Conservation (phyloP, 1,139 yeast genomes). For the Blastobotrys aristatus region DNA sequence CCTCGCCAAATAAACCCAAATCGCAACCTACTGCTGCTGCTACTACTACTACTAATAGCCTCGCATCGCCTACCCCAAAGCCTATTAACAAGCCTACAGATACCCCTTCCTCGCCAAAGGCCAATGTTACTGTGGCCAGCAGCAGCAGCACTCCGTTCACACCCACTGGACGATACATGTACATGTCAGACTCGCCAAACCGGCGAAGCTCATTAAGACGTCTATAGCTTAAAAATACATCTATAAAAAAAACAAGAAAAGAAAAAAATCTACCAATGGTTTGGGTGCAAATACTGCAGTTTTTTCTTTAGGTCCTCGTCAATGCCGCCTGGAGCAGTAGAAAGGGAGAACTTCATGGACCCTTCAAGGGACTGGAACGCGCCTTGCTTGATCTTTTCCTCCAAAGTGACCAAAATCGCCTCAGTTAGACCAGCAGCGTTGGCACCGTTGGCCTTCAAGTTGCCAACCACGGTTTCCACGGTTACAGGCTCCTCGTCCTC, state of each 20-base stretch:
- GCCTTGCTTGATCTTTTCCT: constrained; percentile 55
- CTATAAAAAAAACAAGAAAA: not conserved
- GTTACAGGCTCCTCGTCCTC: constrained; percentile 94
- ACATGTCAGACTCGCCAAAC: constrained; percentile 21
- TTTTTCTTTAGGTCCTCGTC: constrained; percentile 68
- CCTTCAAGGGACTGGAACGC: constrained; percentile 68
- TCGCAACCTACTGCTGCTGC: not conserved
- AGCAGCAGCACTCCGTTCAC: constrained; percentile 13
- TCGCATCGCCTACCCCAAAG: too few species aligned
- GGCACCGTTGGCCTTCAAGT: constrained; percentile 77
- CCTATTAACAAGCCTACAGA: constrained; percentile 4
- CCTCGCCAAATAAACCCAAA: constrained; percentile 3
- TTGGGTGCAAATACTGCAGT: constrained; percentile 88
- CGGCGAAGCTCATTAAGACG: constrained; percentile 12
- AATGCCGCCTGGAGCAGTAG: constrained; percentile 74
- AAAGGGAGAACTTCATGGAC: constrained; percentile 72
- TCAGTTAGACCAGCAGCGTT: constrained; percentile 81
- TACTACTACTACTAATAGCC: not conserved
- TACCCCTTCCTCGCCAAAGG: constrained; percentile 6
- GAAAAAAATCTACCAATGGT: constrained; percentile 55
- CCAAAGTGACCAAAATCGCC: constrained; percentile 59
- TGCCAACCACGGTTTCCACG: constrained; percentile 91
- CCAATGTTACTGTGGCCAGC: not conserved
- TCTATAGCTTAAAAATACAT: not conserved
- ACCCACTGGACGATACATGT: constrained; percentile 20